Base-by-base conservation (phyloP, 1,284 basidiomycete species). In the Xerocomus amazonicus region DNA sequence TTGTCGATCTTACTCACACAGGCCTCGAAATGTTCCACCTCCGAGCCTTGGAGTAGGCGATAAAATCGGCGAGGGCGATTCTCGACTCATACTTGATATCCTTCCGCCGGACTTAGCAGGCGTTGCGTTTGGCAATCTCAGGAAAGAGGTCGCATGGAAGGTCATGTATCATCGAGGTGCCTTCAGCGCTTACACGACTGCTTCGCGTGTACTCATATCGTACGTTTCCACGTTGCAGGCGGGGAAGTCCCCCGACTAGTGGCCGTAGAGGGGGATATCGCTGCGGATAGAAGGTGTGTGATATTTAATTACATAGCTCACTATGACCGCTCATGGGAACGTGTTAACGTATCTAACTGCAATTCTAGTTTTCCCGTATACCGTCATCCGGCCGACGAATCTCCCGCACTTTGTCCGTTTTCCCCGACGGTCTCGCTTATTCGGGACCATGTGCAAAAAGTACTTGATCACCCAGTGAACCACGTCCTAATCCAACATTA, bases 401-500 rank as follows among this genome's bases (percentile, higher is more conserved):
- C 84, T 0, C 87, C 87, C 28, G 75, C 79, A 2, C 72, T 88
- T 16, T 66, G 68, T 13, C 74, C 78, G 1, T 89, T 87, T 70
- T 80, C 84, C 4, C 77, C 80, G 0, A 86, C 82, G 0, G 83
- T 89, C 14, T 68, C 75, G 6, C 61, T 70, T 16, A 87, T 90
- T 54, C 81, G 81, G 4, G 70, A 75, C 19, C 73, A 77, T 47
- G 83, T 86, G 23, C 77, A 87, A 55, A 66, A 71, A 42, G 70
- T 72, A 14, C 58, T 80, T 16, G 52, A 70, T 34, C 83, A 85
- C 51, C 81, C 81, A 2, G 78, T 90, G 10, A 90, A 90, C 60
- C 87, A 90, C 55, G 87, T 84, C 33, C 76, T 90, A 29, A 87
- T 90, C 48, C 87, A 90, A 61, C 75, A 79, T 60, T 90, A 90